Conservation (phyloP, 352 stramenopile species). For the Pythium apleroticum region DNA sequence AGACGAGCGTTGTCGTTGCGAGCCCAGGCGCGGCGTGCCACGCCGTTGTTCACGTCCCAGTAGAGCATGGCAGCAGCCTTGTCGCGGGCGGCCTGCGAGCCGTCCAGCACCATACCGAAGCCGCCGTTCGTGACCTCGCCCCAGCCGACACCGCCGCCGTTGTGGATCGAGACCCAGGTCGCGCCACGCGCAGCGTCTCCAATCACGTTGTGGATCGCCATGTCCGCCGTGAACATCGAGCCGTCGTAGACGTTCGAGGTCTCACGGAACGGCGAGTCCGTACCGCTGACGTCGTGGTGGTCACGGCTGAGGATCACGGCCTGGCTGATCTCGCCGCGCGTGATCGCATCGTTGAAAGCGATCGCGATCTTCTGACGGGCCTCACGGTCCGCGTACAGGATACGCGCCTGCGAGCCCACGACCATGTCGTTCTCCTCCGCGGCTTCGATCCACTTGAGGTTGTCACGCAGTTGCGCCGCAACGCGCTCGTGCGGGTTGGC, state of each 20-base stretch:
- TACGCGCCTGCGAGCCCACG: conserved; percentile 86
- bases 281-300: conserved; percentile 89
- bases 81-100: conserved; percentile 55
- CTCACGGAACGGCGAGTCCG: conserved; percentile 87
- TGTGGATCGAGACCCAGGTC: conserved; percentile 89
- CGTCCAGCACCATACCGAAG: conserved; percentile 88
- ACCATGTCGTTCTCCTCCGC: conserved; percentile 86
- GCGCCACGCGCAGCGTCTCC: conserved; percentile 80
- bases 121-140: conserved; percentile 88
- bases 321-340: conserved; percentile 55
- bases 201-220: conserved; percentile 90
- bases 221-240: conserved; percentile 86
- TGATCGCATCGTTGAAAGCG: conserved; percentile 85
- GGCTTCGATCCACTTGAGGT: conserved; percentile 84
- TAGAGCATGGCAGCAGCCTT: conserved; percentile 78
- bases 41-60: conserved; percentile 91
- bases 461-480: conserved; percentile 77
- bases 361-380: conserved; percentile 73
- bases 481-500: conserved; percentile 51
- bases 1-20: conserved; percentile 85
- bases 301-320: conserved; percentile 84
- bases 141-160: conserved; percentile 87
- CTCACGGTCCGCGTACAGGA: conserved; percentile 85
- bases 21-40: conserved; percentile 75
- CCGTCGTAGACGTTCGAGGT: conserved; percentile 88